Evolutionary conservation across 805 yeast genomes (phyloP), one percentile per base, ranked within the genome.

Genomic region (Yamadazyma nakazawae): DNA sequence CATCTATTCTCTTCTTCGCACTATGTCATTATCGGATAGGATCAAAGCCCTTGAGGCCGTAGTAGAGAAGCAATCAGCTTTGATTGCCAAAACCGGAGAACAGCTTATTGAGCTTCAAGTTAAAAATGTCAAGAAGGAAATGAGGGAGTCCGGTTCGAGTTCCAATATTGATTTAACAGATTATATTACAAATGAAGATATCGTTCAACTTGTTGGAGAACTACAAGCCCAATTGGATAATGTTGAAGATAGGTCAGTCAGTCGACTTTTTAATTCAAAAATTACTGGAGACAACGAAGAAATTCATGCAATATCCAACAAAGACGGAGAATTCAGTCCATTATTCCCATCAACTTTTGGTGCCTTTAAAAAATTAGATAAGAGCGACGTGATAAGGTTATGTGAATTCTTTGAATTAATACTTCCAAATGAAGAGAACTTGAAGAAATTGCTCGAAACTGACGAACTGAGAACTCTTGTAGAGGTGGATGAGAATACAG

Each of bases 151-250:
- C 30, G 64, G 45, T 54, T 38, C 49, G 16, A 21, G 58, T 54
- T 14, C 41, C 11, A 44, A 46, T 38, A 52, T 59, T 43, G 84
- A 80, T 49, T 60, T 80, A 1, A 61, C 76, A 3, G 88, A 84
- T 52, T 83, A 75, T 53, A 88, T 83, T 32, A 81, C 92, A 3
- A 85, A 88, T 54, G 95, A 87, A 48, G 98, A 92, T 59, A 68
- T 91, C 11, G 86, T 86, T 3, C 92, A 88, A 60, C 72, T 91
- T 39, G 97, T 90, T 12, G 88, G 88, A 10, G 98, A 91, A 63
- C 68, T 91, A 46, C 97, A 91, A 65, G 87, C 88, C 8, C 97
- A 91, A 66, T 74, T 91, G 58, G 91, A 87, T 44, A 70, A 77
- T 19, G 62, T 86, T 30, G 98, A 91, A 60, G 88, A 87, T 54